Base-by-base conservation (phyloP, 1,284 basidiomycete species). In the Mycosarcoma mackinlayi region DNA sequence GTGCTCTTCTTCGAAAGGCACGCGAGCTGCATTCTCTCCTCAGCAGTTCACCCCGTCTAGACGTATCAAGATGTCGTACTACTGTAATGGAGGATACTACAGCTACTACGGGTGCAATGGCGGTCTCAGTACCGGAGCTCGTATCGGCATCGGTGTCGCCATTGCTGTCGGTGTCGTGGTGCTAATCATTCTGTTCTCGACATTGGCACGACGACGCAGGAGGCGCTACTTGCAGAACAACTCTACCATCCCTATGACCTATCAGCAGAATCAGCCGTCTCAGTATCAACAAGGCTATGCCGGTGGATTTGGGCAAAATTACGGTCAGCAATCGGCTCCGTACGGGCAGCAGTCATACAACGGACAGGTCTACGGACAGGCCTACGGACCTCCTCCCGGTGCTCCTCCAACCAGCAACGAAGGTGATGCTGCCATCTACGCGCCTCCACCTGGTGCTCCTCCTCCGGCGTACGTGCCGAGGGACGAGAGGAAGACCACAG, bases 381-480 rank as follows among this genome's bases (percentile, higher is more conserved):
- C 66, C 4, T 71, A 71, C n/a, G 68, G 47, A 1, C 68, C 63
- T 10, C 68, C 68, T 9, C 19, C 62, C 4, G 68, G 62, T 18
- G 35, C 31, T 3, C 63, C 63, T 4, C 68, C 63, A 7, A 9
- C 37, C 7, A 33, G 21, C n/a, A 23, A 37, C 25, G 28, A 46
- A 16, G 49, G 52, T 31, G 68, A 65, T 25, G 58, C 45, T 3
- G 53, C 57, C 3, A 38, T 55, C 13, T 71, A 71, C 41, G 63
- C 63, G 3, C 58, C 63, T 3, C 68, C 68, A n/a, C 50, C 49
- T 19, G 63, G 68, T 7, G 48, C 59, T 3, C 68, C 68, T 13
- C 68, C 68, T 5, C 63, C 68, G 46, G 63, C 68, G 0, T 71
- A 71, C 52, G 55, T 59, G 41, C 68, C 68, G 7, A 37, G 38